Percentiles rank a stretch among this genome's conserved stretches.
Evolutionary conservation across 352 stramenopile species (phyloP).

Genomic region (Phytophthora ramorum): DNA sequence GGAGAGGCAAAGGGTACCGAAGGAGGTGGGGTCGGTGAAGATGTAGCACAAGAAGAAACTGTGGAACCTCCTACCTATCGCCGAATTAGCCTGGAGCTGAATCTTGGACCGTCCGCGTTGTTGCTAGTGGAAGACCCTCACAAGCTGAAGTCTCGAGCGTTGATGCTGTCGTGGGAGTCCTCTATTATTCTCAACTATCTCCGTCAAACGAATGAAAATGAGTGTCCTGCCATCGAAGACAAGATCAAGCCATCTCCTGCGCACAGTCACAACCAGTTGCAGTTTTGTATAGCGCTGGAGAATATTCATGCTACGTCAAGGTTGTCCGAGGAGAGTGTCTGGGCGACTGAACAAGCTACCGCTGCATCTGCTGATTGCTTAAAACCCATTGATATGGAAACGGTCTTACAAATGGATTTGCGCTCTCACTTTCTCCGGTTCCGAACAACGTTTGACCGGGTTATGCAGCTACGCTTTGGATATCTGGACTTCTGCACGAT

Average conservation of each 20-base stretch:
- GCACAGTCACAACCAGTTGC: constrained; percentile 59
- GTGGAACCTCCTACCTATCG: constrained; percentile 42
- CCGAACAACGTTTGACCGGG: constrained; percentile 74
- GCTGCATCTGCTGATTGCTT: constrained; percentile 71
- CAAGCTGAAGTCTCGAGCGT: constrained; percentile 70
- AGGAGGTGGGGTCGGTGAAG: constrained; percentile 3
- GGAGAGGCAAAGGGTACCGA: constrained; percentile 12
- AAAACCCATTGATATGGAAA: constrained; percentile 79
- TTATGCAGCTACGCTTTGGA: constrained; percentile 84
- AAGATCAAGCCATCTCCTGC: constrained; percentile 25
- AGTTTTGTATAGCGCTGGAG: constrained; percentile 64
- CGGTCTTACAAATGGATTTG: constrained; percentile 74
- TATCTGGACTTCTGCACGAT: constrained; percentile 86
- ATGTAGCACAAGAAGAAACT: constrained; percentile 12
- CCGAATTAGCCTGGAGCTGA: constrained; percentile 61
- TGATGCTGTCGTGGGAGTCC: constrained; percentile 87
- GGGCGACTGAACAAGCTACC: constrained; percentile 51
- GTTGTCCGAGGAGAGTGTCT: constrained; percentile 79
- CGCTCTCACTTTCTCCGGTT: constrained; percentile 66
- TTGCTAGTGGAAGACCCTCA: constrained; percentile 79
- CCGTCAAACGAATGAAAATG: constrained; percentile 48
- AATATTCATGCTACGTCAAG: constrained; percentile 82
- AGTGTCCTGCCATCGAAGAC: constrained; percentile 26
- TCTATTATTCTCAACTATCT: constrained; percentile 70
- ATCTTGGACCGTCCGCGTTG: constrained; percentile 69